Percentiles rank a stretch among this genome's conserved stretches.
Evolutionary conservation across 441 rosid species (phyloP).

Genomic region (Erodium trifolium): DNA sequence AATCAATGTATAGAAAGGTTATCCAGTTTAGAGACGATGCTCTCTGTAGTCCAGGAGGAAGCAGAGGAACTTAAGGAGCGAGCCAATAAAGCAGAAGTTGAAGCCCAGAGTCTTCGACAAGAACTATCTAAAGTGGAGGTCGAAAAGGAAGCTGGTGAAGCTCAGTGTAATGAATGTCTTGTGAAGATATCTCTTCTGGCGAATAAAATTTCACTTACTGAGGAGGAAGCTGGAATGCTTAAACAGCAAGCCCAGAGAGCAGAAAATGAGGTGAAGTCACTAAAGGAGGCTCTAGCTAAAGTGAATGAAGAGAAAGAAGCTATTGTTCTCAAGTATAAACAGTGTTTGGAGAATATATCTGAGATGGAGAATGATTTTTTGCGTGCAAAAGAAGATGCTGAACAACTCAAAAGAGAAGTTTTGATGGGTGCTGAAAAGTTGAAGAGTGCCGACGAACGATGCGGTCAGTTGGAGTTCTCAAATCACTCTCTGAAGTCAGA

Average conservation of each 20-base stretch:
- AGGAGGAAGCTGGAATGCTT: conserved; percentile 43
- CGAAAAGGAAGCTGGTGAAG: conserved; percentile 45
- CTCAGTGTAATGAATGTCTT: conserved; percentile 40
- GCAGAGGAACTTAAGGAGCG: conserved; percentile 28
- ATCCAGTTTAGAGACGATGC: conserved; percentile 33
- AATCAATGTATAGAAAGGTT: conserved; percentile 42
- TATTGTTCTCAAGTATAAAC: conserved; percentile 32
- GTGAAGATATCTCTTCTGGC: conserved; percentile 53
- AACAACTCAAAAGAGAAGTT: conserved; percentile 55
- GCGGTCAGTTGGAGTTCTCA: conserved; percentile 44
- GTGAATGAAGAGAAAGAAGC: conserved; percentile 47
- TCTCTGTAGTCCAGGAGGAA: conserved; percentile 30
- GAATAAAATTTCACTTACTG: conserved; percentile 45
- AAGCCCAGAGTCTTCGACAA: conserved; percentile 39
- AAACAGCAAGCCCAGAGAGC: conserved; percentile 48
- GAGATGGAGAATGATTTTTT: conserved; percentile 57
- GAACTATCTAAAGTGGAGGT: conserved; percentile 41
- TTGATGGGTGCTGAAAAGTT: conserved; percentile 47
- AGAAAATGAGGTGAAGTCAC: conserved; percentile 44
- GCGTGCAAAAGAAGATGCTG: conserved; percentile 46
- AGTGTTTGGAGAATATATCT: conserved; percentile 51
- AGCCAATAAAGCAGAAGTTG: conserved; percentile 42
- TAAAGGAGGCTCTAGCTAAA: conserved; percentile 40
- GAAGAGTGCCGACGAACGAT: conserved; percentile 54
- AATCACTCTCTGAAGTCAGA: conserved; percentile 56